Evolutionary conservation across 805 yeast species (phyloP).

Genomic region (Lipomyces sp.): DNA sequence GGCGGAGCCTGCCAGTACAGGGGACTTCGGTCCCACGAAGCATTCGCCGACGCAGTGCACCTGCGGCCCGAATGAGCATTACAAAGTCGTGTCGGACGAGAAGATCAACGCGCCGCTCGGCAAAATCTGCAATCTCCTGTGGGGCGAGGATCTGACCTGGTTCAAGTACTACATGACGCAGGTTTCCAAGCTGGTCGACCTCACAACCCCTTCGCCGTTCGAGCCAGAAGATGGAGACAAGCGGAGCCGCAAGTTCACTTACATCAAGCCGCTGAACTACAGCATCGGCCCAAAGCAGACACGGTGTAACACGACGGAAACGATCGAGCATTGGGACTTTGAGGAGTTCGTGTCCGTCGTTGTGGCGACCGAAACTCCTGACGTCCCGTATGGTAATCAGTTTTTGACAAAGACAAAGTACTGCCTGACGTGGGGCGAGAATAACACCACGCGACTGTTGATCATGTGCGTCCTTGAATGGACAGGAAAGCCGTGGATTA

Average conservation of each 20-base stretch:
- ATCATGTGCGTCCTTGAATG: conserved; percentile 79
- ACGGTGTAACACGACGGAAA: conserved; percentile 65
- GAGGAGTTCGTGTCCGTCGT: conserved; percentile 56
- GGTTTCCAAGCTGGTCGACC: conserved; percentile 34
- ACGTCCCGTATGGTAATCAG: conserved; percentile 87
- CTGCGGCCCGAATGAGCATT: conserved; percentile 39
- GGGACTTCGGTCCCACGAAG: conserved; percentile 59
- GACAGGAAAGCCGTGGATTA: conserved; percentile 91
- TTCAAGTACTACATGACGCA: conserved; percentile 41
- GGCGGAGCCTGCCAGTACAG: neutral
- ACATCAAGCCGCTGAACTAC: conserved; percentile 70
- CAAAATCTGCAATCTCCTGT: conserved; percentile 62
- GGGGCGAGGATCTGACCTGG: conserved; percentile 57
- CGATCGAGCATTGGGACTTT: conserved; percentile 53
- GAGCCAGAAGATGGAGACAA: conserved; percentile 29
- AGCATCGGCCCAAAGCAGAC: conserved; percentile 94
- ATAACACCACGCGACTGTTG: conserved; percentile 56
- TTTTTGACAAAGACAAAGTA: conserved; percentile 74
- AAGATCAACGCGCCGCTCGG: conserved; percentile 72
- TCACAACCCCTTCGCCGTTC: conserved; percentile 13
- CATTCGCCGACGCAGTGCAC: conserved; percentile 58
- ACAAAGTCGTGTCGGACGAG: conserved; percentile 32
- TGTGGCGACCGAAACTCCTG: conserved; percentile 74
- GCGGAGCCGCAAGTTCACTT: conserved; percentile 42
- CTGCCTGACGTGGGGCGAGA: conserved; percentile 68